These are phyloP conservation scores for Cicer yamashitae DNA, from an alignment of 306 rosid species.

Conservation along the genomic window DNA sequence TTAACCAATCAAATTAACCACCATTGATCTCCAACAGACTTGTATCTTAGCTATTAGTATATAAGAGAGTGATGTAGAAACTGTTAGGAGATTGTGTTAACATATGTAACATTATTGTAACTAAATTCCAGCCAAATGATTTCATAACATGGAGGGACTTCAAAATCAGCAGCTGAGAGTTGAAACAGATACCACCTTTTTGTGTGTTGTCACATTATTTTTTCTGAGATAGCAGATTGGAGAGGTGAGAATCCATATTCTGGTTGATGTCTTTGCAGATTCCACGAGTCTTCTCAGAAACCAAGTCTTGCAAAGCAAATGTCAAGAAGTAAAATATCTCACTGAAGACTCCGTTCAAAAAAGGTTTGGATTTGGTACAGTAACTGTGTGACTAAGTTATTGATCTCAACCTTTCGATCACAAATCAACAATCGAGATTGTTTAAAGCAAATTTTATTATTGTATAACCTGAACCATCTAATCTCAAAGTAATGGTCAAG, in stretches of 20 bases:
- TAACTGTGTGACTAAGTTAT: no score
- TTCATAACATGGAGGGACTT: conserved; percentile 18
- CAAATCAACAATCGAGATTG: no score
- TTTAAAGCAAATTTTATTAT: no score
- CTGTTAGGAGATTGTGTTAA: conserved; percentile 55
- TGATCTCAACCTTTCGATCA: no score
- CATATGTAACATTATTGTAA: conserved; percentile 48
- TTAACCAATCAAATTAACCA: conserved; percentile 54
- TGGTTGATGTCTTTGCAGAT: neutral
- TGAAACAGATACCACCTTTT: neutral
- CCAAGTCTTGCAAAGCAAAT: conserved; percentile 15
- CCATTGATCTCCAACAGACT: conserved; percentile 40
- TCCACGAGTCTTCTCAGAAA: conserved; percentile 10
- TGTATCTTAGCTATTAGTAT: conserved; percentile 49
- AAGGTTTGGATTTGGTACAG: no score
- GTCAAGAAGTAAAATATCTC: conserved; percentile 4
- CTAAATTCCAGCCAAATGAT: conserved; percentile 35
- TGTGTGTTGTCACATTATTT: conserved; percentile 14
- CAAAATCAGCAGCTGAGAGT: conserved; percentile 35
- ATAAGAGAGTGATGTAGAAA: conserved; percentile 42
- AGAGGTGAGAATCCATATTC: conserved; percentile 4
- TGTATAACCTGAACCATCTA: no score
- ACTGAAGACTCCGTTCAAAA: conserved; percentile 11
- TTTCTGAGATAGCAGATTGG: neutral
- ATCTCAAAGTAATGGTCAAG: no score